Evolutionary conservation across 2,329 filamentous ascomycete species (phyloP).

Genomic region (Cytospora schulzeri): DNA sequence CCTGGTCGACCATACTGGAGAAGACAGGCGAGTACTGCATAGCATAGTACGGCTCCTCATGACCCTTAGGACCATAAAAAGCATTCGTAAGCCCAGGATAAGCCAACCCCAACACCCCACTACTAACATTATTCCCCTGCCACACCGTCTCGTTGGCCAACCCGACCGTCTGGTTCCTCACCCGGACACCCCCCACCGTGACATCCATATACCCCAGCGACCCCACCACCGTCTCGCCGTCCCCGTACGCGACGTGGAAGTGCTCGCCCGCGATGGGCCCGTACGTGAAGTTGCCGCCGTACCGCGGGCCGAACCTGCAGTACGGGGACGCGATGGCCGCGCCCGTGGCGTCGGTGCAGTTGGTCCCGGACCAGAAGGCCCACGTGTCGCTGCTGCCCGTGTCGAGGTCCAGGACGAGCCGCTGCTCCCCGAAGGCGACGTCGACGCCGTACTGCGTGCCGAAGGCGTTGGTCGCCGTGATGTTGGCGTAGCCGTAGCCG

Average conservation of each 20-base stretch:
- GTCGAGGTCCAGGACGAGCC: conserved; percentile 45
- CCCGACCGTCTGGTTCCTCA: conserved; percentile 49
- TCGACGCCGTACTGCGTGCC: conserved; percentile 38
- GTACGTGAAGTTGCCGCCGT: conserved; percentile 44
- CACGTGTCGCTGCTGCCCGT: conserved; percentile 57
- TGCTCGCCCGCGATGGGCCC: conserved; percentile 45
- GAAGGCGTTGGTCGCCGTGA: conserved; percentile 37
- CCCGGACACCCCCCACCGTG: conserved; percentile 47
- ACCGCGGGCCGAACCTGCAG: conserved; percentile 46
- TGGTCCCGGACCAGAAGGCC: conserved; percentile 45
- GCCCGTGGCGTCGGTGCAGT: conserved; percentile 42
- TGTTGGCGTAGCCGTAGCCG: conserved; percentile 38
- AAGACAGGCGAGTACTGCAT: conserved; percentile 52
- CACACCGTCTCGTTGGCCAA: conserved; percentile 53
- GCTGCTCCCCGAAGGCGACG: conserved; percentile 38
- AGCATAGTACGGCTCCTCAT: conserved; percentile 43
- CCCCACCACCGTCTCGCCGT: conserved; percentile 51
- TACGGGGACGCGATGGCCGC: conserved; percentile 33
- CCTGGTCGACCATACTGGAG: conserved; percentile 50
- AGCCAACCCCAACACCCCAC: conserved; percentile 53
- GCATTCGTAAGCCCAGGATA: conserved; percentile 54
- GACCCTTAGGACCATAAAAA: conserved; percentile 44
- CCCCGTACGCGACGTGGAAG: conserved; percentile 50
- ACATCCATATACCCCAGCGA: conserved; percentile 51
- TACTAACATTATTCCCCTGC: conserved; percentile 55